Conservation (phyloP, 768 basidiomycete genomes). For the Austroboletus eburneus region DNA sequence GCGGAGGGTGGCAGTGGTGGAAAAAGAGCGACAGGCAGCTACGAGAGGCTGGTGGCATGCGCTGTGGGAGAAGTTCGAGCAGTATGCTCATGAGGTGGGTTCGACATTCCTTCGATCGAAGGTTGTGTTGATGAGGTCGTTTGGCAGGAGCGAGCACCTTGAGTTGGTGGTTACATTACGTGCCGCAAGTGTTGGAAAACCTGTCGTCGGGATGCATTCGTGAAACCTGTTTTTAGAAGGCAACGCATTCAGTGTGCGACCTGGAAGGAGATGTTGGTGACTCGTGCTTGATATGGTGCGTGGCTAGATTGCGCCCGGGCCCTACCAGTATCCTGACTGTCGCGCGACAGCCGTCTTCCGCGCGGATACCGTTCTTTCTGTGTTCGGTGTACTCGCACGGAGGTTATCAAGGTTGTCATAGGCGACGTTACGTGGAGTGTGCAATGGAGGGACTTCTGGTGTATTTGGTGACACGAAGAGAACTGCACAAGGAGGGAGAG, state of each 20-base stretch:
- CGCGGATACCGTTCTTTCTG: constrained; percentile 63
- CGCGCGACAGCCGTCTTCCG: constrained; percentile 58
- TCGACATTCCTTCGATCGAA: not conserved
- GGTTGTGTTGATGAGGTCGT: not conserved
- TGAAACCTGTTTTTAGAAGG: constrained; percentile 27
- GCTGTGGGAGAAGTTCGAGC: constrained; percentile 52
- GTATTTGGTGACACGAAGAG: constrained; percentile 14
- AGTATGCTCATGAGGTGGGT: constrained; percentile 57
- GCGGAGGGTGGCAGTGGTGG: constrained; percentile 27
- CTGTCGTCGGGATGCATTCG: constrained; percentile 41
- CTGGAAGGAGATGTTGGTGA: constrained; percentile 47
- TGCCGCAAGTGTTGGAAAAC: constrained; percentile 70
- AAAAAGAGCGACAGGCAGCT: constrained; percentile 50
- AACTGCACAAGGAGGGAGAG: constrained; percentile 13
- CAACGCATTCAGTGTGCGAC: constrained; percentile 54
- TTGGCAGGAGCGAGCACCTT: constrained; percentile 38
- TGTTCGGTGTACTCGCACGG: constrained; percentile 79
- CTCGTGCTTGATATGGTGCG: constrained; percentile 76
- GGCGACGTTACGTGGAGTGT: constrained; percentile 56
- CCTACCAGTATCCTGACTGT: not conserved
- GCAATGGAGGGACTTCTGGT: constrained; percentile 47
- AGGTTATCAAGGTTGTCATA: constrained; percentile 77
- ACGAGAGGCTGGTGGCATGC: constrained; percentile 53
- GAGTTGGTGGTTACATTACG: constrained; percentile 68
- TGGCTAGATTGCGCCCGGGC: not conserved